A percentile compares a stretch with the other conserved stretches of the same genome.
Conservation (phyloP, 345 rosid genomes). For the Syzygium aqueum region DNA sequence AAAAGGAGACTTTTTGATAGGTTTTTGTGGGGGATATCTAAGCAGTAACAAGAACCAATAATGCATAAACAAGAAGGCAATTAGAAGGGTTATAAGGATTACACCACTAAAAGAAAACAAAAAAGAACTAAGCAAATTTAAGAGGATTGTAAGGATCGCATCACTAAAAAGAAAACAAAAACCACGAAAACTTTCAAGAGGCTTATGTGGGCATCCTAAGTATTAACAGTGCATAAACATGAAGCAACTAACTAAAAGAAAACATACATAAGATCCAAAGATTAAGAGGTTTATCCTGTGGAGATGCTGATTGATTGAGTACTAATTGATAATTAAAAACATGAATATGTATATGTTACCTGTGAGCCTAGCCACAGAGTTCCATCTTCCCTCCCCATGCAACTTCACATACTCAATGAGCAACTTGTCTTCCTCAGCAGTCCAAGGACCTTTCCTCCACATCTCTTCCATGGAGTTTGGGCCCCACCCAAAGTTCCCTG, state of each 20-base stretch:
- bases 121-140: neutral
- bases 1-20: neutral
- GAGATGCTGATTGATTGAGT: neutral
- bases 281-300: neutral
- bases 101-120: neutral
- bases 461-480: conserved; percentile 36
- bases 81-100: neutral
- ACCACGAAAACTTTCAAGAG: neutral
- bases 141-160: neutral
- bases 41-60: neutral
- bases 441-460: conserved; percentile 98
- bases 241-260: neutral
- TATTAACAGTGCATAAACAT: neutral
- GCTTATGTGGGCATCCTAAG: neutral
- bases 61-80: neutral
- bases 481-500: conserved; percentile 57
- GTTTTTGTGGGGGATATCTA: neutral
- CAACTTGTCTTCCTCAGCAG: conserved; percentile 79
- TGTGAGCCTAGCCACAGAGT: conserved; percentile 78
- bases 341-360: conserved; percentile 16
- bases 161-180: neutral
- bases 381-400: conserved; percentile 95
- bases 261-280: neutral
- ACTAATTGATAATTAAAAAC: neutral
- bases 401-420: conserved; percentile 58